Evolutionary conservation across 225 moss, liverwort and hornwort genomes (phyloP).

Genomic region (Bryum argenteum): DNA sequence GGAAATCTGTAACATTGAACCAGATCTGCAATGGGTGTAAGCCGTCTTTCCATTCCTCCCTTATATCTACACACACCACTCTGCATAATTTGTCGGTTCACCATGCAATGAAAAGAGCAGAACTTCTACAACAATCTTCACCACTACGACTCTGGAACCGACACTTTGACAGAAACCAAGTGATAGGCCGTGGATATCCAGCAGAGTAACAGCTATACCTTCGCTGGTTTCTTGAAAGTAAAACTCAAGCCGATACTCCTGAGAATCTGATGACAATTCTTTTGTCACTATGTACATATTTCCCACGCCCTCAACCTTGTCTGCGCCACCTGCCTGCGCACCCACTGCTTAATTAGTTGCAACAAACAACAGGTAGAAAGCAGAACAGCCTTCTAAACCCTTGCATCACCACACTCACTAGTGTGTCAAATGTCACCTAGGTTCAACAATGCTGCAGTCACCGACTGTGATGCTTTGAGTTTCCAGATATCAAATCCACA

Average conservation of each 20-base stretch:
- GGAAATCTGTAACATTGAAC: constrained; percentile 90
- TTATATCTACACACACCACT: constrained; percentile 62
- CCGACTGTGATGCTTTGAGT: too few relatives aligned
- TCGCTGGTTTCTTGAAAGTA: constrained; percentile 75
- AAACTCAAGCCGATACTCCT: constrained; percentile 63
- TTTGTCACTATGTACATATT: constrained; percentile 69
- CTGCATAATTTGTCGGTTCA: constrained; percentile 35
- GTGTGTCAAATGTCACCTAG: too few relatives aligned
- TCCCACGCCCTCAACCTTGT: constrained; percentile 64
- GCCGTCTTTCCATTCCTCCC: constrained; percentile 80
- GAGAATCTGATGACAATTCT: constrained; percentile 76
- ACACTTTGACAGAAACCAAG: background rate
- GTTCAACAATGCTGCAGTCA: too few relatives aligned
- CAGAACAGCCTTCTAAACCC: constrained; percentile 1
- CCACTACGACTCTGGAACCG: constrained; percentile 13
- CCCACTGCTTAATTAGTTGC: constrained; percentile 33
- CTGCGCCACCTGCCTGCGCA: constrained; percentile 80
- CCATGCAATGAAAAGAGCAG: constrained; percentile 19
- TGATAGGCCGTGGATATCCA: too few relatives aligned
- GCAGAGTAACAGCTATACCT: constrained; percentile 36
- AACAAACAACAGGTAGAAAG: constrained; percentile 19
- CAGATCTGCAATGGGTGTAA: constrained; percentile 84
- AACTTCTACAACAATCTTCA: constrained; percentile 24
- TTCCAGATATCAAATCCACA: too few relatives aligned
- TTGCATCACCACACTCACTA: too few relatives aligned